Evolutionary conservation across 257 asterid genomes (phyloP), one percentile per base, ranked within the genome.

Genomic region (Capsicum pubescens): DNA sequence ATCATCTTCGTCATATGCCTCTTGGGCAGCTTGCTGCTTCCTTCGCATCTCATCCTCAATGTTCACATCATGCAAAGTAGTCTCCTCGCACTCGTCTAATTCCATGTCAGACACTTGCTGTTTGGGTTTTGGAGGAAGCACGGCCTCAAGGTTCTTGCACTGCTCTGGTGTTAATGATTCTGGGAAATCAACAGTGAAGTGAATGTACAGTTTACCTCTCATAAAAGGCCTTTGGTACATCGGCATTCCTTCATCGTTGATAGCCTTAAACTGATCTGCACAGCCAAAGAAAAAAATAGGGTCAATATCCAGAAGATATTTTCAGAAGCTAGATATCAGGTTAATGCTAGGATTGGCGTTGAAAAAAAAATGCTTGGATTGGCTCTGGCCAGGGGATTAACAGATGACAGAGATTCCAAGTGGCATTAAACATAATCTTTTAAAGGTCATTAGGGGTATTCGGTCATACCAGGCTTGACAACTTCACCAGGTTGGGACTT

Each of bases 191-290:
- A 95, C 98, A 19, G 87, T 80, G 87, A 95, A 95, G 80, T 95
- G 97, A 35, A 95, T 90, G 80, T 93, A 93, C 63, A 95, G 67
- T 77, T 91, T 93, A 35, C 98, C 98, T 81, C 83, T 94, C 95
- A 94, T 93, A 90, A 93, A 93, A 44, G 97, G 88, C 90, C 93
- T 92, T 85, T 90, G 93, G 87, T 95, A 92, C 88, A 92, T 89
- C 15, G 95, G 95, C 98, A 95, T 95, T n/a, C 98, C 98, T 88
- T 95, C 98, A 69, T 95, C 98, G 67, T 95, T 93, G 61, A 95
- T 93, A 32, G 98, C 97, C 92, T 93, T 95, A 84, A 85, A 92
- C 78, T 89, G 93, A 88, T 95, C 98, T 95, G 94, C 68, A 68
- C 14, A 35, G 44, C 50, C 19, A 83, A 36, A 3, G n/a, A 42